Percentiles rank a stretch among this genome's conserved stretches.
Evolutionary conservation across 106 monocot species (phyloP).

Genomic region (Dendrobium catenatum): DNA sequence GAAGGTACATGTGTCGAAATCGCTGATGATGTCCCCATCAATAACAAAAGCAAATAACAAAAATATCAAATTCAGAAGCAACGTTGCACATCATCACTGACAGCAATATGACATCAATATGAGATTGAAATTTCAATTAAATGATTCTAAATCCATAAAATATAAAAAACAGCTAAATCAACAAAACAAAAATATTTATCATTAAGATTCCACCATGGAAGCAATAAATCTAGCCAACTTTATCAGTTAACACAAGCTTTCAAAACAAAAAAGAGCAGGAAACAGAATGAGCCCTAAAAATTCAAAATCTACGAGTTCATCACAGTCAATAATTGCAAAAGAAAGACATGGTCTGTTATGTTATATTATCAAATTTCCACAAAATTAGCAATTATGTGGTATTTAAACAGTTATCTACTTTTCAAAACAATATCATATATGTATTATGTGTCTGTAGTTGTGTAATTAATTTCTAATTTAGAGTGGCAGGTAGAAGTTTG

Average conservation of each 20-base stretch:
- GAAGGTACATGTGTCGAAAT: too few relatives aligned
- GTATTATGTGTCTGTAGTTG: neutral
- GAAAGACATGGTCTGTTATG: neutral
- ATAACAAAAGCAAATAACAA: neutral
- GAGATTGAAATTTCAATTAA: too few relatives aligned
- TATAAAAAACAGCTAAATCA: too few relatives aligned
- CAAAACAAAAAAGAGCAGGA: too few relatives aligned
- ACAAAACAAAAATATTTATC: too few relatives aligned
- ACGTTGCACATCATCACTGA: neutral
- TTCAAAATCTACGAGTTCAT: neutral
- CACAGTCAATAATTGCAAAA: neutral
- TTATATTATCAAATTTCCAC: neutral
- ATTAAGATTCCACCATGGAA: too few relatives aligned
- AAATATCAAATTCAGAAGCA: neutral
- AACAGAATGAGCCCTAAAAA: too few relatives aligned
- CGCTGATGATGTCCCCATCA: too few relatives aligned
- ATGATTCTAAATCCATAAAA: too few relatives aligned
- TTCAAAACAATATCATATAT: neutral
- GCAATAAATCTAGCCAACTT: too few relatives aligned
- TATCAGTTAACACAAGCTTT: too few relatives aligned
- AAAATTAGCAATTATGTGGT: neutral
- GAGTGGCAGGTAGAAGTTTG: neutral
- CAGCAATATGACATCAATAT: neutral
- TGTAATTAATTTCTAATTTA: neutral
- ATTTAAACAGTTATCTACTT: neutral